Base-by-base conservation (phyloP, 345 rosid species). In the Adansonia digitata region DNA sequence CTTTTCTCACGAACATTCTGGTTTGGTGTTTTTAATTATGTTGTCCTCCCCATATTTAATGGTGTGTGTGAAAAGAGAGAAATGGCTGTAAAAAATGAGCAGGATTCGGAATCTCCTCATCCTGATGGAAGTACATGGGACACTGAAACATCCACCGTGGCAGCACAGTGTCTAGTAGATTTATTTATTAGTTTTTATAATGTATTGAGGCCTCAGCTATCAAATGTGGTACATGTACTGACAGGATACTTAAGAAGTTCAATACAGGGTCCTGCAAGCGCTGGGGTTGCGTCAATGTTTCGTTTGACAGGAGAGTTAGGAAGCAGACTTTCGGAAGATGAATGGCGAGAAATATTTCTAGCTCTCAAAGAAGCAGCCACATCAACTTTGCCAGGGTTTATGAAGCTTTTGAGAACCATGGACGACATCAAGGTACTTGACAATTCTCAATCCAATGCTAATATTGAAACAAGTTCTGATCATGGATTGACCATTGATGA, bases 1-100 rank as follows among this genome's bases (percentile, higher is more conserved):
- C 89, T 92, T 51, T 94, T 94, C 86, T 89, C 97, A n/a, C 80
- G 66, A 60, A 79, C 87, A 43, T 90, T 92, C 78, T 92, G 95
- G 97, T 73, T 72, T 45, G 83, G 83, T 59, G 77, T 94, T 83
- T 88, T 88, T 77, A 79, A 76, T 71, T 85, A 90, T 73, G 83
- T 87, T 62, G 78, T 94, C 60, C 80, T 86, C 66, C 95, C 97
- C 42, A 85, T 91, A 82, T 94, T 88, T 79, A 81, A 75, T 80
- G 48, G 85, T 45, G 72, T 73, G 59, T 65, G 80, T 69, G 84
- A 84, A 73, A 86, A 73, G 88, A 84, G 75, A 73, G 90, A 84
- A 74, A 35, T 61, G 65, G 71, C 69, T 65, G 64, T 71, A n/a
- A 81, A 82, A 62, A 90, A 84, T 69, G 89, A 85, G 48, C 83